Conservation (phyloP, 164 flowering plant species). For the Chimonanthus praecox region DNA sequence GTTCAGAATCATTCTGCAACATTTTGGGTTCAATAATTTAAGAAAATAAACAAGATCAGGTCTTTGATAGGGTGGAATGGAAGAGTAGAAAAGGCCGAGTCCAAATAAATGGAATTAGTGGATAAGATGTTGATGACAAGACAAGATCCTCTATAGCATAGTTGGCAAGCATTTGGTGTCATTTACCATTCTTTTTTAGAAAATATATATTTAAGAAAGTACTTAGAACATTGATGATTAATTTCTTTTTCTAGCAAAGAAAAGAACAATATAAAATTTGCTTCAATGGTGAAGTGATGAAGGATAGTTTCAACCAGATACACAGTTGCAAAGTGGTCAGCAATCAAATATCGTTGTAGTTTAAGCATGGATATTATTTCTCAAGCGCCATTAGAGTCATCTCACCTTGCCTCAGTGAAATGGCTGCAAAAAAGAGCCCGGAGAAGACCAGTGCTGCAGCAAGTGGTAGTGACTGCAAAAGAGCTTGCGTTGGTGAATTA, state of each 20-base stretch:
- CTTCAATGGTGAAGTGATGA: background rate
- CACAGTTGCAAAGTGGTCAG: background rate
- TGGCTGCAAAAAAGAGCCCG: conserved; percentile 54
- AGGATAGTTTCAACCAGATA: background rate
- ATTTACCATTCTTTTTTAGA: too few relatives aligned
- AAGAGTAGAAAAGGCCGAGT: too few relatives aligned
- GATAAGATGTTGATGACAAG: too few relatives aligned
- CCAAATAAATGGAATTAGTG: too few relatives aligned
- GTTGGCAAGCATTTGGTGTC: too few relatives aligned
- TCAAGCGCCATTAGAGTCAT: background rate
- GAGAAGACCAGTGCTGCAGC: conserved; percentile 48
- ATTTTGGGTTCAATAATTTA: too few relatives aligned
- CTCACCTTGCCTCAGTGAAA: conserved; percentile 83
- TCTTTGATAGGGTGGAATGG: too few relatives aligned
- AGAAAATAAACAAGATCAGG: background rate
- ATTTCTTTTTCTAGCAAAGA: background rate
- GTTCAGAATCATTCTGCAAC: background rate
- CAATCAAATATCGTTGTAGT: background rate
- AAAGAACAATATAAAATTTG: background rate
- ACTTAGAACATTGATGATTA: background rate
- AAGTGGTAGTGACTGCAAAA: conserved; percentile 66
- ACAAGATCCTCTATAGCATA: too few relatives aligned
- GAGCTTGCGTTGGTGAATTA: background rate
- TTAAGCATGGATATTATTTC: too few relatives aligned
- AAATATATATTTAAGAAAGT: too few relatives aligned